Evolutionary conservation across 2,329 filamentous ascomycete genomes (phyloP).

Genomic region (Colletotrichum sp.): DNA sequence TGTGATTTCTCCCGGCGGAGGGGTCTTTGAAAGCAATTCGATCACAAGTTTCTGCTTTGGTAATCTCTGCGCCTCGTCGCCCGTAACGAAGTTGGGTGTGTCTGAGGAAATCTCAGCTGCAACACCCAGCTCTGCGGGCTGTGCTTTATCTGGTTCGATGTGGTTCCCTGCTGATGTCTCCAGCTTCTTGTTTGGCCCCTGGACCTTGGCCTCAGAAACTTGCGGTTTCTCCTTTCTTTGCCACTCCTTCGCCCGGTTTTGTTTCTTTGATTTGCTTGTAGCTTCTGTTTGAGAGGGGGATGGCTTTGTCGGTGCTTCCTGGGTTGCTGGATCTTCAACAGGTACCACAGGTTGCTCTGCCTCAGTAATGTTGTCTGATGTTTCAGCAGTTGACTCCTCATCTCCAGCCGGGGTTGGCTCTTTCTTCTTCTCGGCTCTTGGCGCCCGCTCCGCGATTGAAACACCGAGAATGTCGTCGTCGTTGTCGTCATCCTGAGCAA

Average conservation of each 20-base stretch:
- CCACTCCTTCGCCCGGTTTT: not conserved
- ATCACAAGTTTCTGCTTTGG: not conserved
- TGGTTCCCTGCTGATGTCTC: not conserved
- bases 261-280: not conserved
- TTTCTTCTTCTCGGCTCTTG: not conserved
- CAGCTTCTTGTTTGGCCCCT: not conserved
- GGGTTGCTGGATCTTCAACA: not conserved
- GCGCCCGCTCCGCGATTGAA: not conserved
- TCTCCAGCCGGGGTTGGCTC: not conserved
- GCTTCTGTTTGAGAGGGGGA: not conserved
- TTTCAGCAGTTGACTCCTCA: not conserved
- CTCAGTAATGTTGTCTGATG: not conserved
- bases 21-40: not conserved
- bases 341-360: not conserved
- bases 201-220: not conserved
- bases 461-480: slow-evolving; percentile 30
- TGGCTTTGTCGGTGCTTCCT: not conserved
- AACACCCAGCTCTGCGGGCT: not conserved
- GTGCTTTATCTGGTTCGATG: not conserved
- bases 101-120: not conserved
- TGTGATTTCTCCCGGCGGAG: not conserved
- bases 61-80: not conserved
- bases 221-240: not conserved
- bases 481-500: slow-evolving; percentile 26
- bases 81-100: not conserved